Evolutionary conservation across 345 rosid genomes (phyloP).

Genomic region (Melaleuca alternifolia): DNA sequence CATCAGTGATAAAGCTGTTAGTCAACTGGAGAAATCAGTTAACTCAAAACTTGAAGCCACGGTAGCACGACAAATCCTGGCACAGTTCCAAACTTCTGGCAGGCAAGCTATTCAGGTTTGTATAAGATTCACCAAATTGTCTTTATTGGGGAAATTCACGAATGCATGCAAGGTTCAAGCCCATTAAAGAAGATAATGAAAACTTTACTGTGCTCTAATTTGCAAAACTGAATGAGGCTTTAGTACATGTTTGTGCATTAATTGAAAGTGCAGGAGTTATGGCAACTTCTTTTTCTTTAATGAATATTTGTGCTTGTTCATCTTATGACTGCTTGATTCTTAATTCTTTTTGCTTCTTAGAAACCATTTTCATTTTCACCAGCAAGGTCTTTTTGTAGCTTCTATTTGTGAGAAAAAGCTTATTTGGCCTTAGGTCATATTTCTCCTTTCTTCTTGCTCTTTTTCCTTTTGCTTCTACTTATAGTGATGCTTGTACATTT

Average conservation of each 20-base stretch:
- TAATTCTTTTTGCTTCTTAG: not conserved
- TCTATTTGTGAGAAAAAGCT: not conserved
- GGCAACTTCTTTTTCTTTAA: not conserved
- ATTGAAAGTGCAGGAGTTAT: not conserved
- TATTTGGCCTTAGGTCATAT: not conserved
- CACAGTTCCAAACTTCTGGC: slow-evolving; percentile 93
- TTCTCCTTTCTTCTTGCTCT: not conserved
- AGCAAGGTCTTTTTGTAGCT: not conserved
- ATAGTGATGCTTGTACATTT: not conserved
- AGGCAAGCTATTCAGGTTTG: slow-evolving; percentile 90
- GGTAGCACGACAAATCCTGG: slow-evolving; percentile 72
- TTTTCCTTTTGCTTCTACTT: not conserved
- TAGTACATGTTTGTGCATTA: not conserved
- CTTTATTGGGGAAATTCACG: not conserved
- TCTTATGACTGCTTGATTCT: not conserved
- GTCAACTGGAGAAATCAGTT: slow-evolving; percentile 78
- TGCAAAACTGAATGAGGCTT: not conserved
- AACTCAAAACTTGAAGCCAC: slow-evolving; percentile 72
- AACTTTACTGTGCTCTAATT: not conserved
- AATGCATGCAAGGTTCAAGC: not conserved
- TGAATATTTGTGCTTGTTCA: not conserved
- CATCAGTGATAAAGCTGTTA: slow-evolving; percentile 79
- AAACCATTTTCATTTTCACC: not conserved
- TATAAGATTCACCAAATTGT: not conserved
- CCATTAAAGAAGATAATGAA: not conserved